Base-by-base conservation (phyloP, 345 rosid species). In the Eucalyptus erythrocorys region DNA sequence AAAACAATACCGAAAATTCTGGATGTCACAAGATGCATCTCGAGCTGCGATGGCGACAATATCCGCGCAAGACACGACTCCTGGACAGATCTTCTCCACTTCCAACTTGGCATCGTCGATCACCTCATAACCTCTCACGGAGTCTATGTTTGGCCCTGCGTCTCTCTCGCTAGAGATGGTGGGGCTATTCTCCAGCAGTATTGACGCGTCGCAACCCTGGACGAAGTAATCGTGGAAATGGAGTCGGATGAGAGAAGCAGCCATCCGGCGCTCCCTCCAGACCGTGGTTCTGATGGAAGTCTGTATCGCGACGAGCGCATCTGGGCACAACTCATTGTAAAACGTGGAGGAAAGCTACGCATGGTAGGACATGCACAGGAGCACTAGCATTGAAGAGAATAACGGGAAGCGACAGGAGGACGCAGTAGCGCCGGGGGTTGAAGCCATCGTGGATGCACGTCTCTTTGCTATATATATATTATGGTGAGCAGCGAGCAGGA, bases 41-140 rank as follows among this genome's bases (percentile, higher is more conserved):
- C 94, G 91, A 1, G 96, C 95, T 19, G 97, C 95, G 27, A 96
- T 93, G 21, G 94, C 94, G 2, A 95, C 88, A 16, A 96, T 90
- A 88, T 95, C 98, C 6, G 96, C 96, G 21, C 98, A 95, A 48
- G 97, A 95, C 57, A 95, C 95, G 7, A 94, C 91, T 4, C 95
- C 95, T 1, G 95, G 95, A 87, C 95, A 95, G 1, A 90, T 66
- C 12, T 85, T 92, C 64, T 94, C 95, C 10, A 93, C 90, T 5
- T 82, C 90, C 3, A 95, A 55, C 91, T 96, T 95, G 34, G 94
- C 94, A 9, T 86, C 59, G 37, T 95, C 95, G 4, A 96, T 93
- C 24, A 93, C 95, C 47, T 92, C 87, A 24, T 82, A 93, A 15
- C 96, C 96, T 87, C 94, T 87, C 1, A 80, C 84, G 12, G 87